A percentile compares a stretch with the other conserved stretches of the same genome.
These are phyloP conservation scores for Sporothrix protearum DNA, from an alignment of 2,329 filamentous ascomycete species.

Conservation along the genomic window DNA sequence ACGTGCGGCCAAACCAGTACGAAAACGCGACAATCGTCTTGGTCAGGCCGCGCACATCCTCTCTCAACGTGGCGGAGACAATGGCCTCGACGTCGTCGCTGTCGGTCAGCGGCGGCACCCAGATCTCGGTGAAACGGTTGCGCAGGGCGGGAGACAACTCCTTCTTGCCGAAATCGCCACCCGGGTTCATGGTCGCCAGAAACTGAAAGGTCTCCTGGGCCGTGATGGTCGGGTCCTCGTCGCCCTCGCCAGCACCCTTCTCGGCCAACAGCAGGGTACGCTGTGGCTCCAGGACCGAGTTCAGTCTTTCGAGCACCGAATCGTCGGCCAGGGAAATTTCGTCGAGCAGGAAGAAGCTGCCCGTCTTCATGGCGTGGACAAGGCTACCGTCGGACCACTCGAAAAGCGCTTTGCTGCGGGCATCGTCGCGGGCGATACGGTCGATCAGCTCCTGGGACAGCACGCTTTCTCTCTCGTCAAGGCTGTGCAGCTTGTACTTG, in stretches of 20 bases:
- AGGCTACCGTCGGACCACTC: conserved; percentile 95
- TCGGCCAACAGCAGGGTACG: conserved; percentile 86
- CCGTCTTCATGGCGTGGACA: conserved; percentile 87
- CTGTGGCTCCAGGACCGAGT: conserved; percentile 89
- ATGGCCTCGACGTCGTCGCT: conserved; percentile 85
- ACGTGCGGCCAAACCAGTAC: conserved; percentile 84
- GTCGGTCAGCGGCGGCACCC: conserved; percentile 86
- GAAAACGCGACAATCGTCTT: conserved; percentile 78
- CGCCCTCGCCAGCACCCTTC: conserved; percentile 70
- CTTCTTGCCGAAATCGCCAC: conserved; percentile 96
- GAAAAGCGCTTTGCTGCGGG: conserved; percentile 78
- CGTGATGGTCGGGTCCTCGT: conserved; percentile 70
- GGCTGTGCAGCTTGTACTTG: conserved; percentile 54
- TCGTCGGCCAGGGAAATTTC: conserved; percentile 98
- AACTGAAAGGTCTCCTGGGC: conserved; percentile 85
- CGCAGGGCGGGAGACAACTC: conserved; percentile 91
- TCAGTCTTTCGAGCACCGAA: conserved; percentile 90
- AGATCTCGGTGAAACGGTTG: conserved; percentile 98
- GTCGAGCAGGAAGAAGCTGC: conserved; percentile 88
- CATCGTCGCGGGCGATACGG: conserved; percentile 47
- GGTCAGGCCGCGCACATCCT: conserved; percentile 48
- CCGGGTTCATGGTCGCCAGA: conserved; percentile 98
- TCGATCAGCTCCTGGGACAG: conserved; percentile 49
- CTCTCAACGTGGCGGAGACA: conserved; percentile 67
- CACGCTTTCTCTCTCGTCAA: conserved; percentile 39